A percentile compares a stretch with the other conserved stretches of the same genome.
Conservation (phyloP, 495 filamentous ascomycete species). For the Saxophila tyrrhenica region DNA sequence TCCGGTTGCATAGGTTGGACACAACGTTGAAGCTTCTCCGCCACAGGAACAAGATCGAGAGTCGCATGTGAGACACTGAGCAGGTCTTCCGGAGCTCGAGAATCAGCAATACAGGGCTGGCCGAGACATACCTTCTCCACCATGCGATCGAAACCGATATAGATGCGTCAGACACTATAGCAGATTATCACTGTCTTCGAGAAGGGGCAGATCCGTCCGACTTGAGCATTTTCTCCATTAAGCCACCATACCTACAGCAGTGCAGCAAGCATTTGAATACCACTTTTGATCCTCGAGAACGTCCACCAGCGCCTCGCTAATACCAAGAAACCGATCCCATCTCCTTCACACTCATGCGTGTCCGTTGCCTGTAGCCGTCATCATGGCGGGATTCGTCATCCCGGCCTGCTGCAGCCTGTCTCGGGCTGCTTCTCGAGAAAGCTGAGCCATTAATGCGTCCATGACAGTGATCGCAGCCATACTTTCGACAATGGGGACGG, state of each 20-base stretch:
- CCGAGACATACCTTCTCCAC: background rate
- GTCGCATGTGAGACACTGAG: too few relatives aligned
- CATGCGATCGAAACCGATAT: too few relatives aligned
- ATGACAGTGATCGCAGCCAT: slow-evolving; percentile 89
- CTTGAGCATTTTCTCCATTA: too few relatives aligned
- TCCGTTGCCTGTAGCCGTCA: background rate
- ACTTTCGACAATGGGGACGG: slow-evolving; percentile 90
- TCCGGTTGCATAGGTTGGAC: too few relatives aligned
- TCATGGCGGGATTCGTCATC: slow-evolving; percentile 29
- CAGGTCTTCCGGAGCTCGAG: too few relatives aligned
- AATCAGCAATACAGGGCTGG: too few relatives aligned
- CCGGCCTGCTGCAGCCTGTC: slow-evolving; percentile 35
- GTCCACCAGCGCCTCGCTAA: background rate
- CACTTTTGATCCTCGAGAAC: background rate
- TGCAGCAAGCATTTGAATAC: background rate
- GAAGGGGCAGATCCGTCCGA: background rate
- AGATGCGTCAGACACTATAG: too few relatives aligned
- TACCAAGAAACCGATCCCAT: background rate
- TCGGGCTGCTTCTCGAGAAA: slow-evolving; percentile 51
- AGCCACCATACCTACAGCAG: background rate
- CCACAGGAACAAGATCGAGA: too few relatives aligned
- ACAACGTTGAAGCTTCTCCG: too few relatives aligned
- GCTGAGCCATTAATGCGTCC: slow-evolving; percentile 84
- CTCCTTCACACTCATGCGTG: too few relatives aligned
- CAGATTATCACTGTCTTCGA: too few relatives aligned